Evolutionary conservation across 805 yeast species (phyloP).

Genomic region (Yamadazyma endophytica): DNA sequence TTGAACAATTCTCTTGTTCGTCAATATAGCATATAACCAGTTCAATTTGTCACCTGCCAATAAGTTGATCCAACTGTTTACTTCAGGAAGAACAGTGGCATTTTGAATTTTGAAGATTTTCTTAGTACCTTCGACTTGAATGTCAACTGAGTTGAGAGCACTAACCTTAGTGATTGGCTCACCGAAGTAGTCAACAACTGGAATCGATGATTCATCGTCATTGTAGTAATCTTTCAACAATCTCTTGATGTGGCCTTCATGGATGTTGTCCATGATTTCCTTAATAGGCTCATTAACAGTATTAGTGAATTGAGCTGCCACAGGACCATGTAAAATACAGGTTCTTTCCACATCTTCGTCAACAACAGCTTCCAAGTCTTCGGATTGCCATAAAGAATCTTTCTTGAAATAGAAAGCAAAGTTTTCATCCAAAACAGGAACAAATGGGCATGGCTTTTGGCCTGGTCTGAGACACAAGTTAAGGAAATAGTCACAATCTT

Average conservation of each 20-base stretch:
- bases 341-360: constrained; percentile 97
- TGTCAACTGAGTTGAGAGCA: constrained; percentile 13
- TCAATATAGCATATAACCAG: constrained; percentile 91
- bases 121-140: constrained; percentile 28
- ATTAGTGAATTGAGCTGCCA: constrained; percentile 89
- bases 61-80: constrained; percentile 63
- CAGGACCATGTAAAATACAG: constrained; percentile 99
- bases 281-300: constrained; percentile 89
- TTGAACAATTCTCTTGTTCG: constrained; percentile 79
- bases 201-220: constrained; percentile 69
- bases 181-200: constrained; percentile 85
- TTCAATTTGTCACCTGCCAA: constrained; percentile 74
- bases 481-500: constrained; percentile 91
- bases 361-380: constrained; percentile 92
- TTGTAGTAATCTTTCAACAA: constrained; percentile 66
- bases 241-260: constrained; percentile 79
- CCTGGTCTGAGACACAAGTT: constrained; percentile 73
- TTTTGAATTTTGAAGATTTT: constrained; percentile 35
- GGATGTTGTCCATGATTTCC: constrained; percentile 82
- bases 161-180: constrained; percentile 19
- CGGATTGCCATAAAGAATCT: constrained; percentile 99
- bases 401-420: constrained; percentile 96
- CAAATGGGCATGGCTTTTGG: constrained; percentile 97
- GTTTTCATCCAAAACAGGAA: constrained; percentile 90
- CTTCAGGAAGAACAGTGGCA: constrained; percentile 26